A percentile compares a stretch with the other conserved stretches of the same genome.
Conservation (phyloP, 495 filamentous ascomycete genomes). For the Talaromyces borbonicus region DNA sequence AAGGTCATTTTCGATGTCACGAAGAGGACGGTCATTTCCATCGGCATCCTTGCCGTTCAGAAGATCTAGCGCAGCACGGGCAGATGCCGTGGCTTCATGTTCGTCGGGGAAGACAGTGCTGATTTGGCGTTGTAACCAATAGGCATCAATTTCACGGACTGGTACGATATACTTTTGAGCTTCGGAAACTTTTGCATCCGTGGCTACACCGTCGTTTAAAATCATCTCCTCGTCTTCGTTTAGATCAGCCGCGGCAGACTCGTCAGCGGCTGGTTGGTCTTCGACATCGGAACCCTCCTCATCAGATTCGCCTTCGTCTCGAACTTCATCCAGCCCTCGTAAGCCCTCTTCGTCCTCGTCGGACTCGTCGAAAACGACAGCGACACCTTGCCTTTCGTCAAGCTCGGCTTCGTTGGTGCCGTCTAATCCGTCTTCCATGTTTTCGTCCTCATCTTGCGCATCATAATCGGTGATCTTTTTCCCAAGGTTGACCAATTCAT, state of each 20-base stretch:
- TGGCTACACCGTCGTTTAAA: slow-evolving; percentile 51
- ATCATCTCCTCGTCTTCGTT: slow-evolving; percentile 63
- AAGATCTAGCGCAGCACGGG: slow-evolving; percentile 67
- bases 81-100: slow-evolving; percentile 84
- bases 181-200: slow-evolving; percentile 37
- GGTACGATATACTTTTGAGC: slow-evolving; percentile 49
- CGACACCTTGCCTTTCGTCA: slow-evolving; percentile 91
- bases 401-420: slow-evolving; percentile 59
- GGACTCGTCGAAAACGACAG: slow-evolving; percentile 91
- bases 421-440: slow-evolving; percentile 58
- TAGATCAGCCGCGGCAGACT: slow-evolving; percentile 37
- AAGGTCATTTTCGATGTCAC: slow-evolving; percentile 94
- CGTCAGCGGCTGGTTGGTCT: slow-evolving; percentile 37
- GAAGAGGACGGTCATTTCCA: slow-evolving; percentile 67
- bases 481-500: slow-evolving; percentile 89
- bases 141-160: slow-evolving; percentile 88
- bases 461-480: slow-evolving; percentile 99
- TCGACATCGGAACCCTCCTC: slow-evolving; percentile 58
- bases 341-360: slow-evolving; percentile 82
- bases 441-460: slow-evolving; percentile 91
- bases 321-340: slow-evolving; percentile 64
- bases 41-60: slow-evolving; percentile 68
- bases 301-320: slow-evolving; percentile 60
- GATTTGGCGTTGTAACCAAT: slow-evolving; percentile 92
- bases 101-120: slow-evolving; percentile 80